Conservation (phyloP, 2,329 filamentous ascomycete species). For the Paracamarosporium sp. region DNA sequence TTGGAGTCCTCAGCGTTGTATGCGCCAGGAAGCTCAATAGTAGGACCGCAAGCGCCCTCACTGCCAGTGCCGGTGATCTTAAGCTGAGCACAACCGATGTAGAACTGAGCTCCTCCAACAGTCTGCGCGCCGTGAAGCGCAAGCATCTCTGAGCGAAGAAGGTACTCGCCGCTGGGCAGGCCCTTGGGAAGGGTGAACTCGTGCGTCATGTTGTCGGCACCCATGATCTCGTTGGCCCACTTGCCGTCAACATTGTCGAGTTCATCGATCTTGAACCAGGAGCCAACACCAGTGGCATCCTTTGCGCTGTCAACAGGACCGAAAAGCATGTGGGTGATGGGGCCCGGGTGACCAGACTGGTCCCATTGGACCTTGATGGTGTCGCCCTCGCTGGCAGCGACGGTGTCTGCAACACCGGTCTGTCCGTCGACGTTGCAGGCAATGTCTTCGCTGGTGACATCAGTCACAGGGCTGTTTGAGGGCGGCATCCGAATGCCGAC, state of each 20-base stretch:
- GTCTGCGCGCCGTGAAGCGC: conserved; percentile 50
- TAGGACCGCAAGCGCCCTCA: conserved; percentile 45
- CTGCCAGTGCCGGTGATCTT: conserved; percentile 50
- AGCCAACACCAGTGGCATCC: conserved; percentile 36
- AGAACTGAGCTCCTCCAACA: conserved; percentile 52
- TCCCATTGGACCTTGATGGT: conserved; percentile 43
- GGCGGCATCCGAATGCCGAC: conserved; percentile 44
- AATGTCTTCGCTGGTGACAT: conserved; percentile 40
- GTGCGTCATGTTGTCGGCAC: conserved; percentile 44
- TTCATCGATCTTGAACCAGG: conserved; percentile 49
- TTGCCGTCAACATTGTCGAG: conserved; percentile 33
- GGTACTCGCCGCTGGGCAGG: conserved; percentile 47
- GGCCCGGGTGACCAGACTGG: conserved; percentile 40
- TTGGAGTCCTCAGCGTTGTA: conserved; percentile 38
- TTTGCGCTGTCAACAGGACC: conserved; percentile 63
- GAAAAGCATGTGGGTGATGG: conserved; percentile 44
- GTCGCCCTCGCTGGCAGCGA: conserved; percentile 36
- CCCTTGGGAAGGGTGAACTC: conserved; percentile 49
- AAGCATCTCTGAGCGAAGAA: conserved; percentile 55
- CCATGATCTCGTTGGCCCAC: conserved; percentile 46
- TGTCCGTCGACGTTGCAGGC: conserved; percentile 41
- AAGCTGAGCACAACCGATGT: conserved; percentile 55
- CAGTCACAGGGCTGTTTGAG: conserved; percentile 40
- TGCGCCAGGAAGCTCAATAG: conserved; percentile 51
- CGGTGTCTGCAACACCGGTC: conserved; percentile 33